Conservation (phyloP, 2,329 filamentous ascomycete species). For the Cladophialophora carrionii region DNA sequence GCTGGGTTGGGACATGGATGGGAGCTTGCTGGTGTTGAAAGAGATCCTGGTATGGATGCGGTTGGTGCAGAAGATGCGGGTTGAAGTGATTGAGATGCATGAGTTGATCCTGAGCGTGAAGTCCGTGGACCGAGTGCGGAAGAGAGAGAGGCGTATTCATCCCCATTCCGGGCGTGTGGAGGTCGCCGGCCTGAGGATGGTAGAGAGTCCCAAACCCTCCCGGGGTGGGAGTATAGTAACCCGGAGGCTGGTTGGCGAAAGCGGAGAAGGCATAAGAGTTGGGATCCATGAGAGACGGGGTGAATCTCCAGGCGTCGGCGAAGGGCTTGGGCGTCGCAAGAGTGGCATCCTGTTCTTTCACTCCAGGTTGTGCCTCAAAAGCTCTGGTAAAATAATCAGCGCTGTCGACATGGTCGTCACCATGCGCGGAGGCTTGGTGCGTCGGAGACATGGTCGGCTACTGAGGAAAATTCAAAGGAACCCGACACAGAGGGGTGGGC, state of each 20-base stretch:
- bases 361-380: constrained; percentile 53
- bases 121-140: constrained; percentile 65
- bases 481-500: constrained; percentile 16
- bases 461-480: constrained; percentile 13
- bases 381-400: constrained; percentile 44
- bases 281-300: constrained; percentile 83
- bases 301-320: constrained; percentile 83
- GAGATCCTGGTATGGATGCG: constrained; percentile 32
- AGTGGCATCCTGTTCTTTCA: constrained; percentile 70
- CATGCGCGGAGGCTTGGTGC: constrained; percentile 20
- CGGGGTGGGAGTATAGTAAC: constrained; percentile 86
- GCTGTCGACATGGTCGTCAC: constrained; percentile 15
- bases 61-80: constrained; percentile 48
- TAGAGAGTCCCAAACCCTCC: constrained; percentile 79
- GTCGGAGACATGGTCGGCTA: constrained; percentile 27
- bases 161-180: constrained; percentile 78
- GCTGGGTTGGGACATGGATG: constrained; percentile 52
- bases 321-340: constrained; percentile 79
- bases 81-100: constrained; percentile 73
- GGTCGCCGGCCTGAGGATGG: constrained; percentile 79
- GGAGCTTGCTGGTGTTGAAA: constrained; percentile 33
- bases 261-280: constrained; percentile 78
- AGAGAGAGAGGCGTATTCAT: constrained; percentile 81
- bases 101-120: constrained; percentile 63
- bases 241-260: constrained; percentile 77